Conservation (phyloP, 345 rosid species). For the Lumnitzera littorea region DNA sequence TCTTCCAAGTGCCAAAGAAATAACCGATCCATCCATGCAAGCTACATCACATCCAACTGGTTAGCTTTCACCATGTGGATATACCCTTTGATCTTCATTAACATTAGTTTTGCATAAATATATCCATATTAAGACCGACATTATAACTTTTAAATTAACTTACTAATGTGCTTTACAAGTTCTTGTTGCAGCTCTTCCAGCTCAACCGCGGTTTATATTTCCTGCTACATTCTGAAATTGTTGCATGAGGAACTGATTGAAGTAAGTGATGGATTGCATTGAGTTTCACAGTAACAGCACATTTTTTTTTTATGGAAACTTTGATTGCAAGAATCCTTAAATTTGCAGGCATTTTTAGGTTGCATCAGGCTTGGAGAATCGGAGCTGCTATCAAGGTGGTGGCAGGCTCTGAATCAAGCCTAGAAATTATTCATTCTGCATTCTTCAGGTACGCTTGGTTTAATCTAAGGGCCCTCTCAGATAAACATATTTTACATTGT, state of each 20-base stretch:
- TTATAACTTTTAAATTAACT: constrained; percentile 7
- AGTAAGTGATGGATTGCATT: constrained; percentile 19
- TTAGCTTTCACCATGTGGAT: constrained; percentile 1
- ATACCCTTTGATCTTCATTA: not conserved
- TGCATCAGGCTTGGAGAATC: constrained; percentile 67
- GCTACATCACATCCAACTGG: constrained; percentile 66
- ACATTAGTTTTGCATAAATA: not conserved
- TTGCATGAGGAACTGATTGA: constrained; percentile 54
- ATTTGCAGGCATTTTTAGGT: constrained; percentile 43
- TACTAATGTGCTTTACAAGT: constrained; percentile 21
- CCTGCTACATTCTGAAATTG: constrained; percentile 70
- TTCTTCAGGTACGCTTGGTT: constrained; percentile 58
- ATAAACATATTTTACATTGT: too few species aligned
- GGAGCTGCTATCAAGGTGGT: constrained; percentile 70
- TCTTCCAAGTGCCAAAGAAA: constrained; percentile 49
- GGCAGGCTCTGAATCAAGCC: constrained; percentile 67
- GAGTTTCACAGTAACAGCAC: too few species aligned
- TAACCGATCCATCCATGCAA: constrained; percentile 56
- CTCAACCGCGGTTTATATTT: constrained; percentile 52
- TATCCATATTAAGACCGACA: not conserved
- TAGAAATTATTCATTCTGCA: constrained; percentile 55
- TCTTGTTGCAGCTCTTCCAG: constrained; percentile 39
- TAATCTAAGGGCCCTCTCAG: too few species aligned
- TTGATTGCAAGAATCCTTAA: not conserved
- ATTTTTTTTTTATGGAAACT: not conserved